Evolutionary conservation across 139 green algal genomes (phyloP).

Genomic region (Asterochloris erici): DNA sequence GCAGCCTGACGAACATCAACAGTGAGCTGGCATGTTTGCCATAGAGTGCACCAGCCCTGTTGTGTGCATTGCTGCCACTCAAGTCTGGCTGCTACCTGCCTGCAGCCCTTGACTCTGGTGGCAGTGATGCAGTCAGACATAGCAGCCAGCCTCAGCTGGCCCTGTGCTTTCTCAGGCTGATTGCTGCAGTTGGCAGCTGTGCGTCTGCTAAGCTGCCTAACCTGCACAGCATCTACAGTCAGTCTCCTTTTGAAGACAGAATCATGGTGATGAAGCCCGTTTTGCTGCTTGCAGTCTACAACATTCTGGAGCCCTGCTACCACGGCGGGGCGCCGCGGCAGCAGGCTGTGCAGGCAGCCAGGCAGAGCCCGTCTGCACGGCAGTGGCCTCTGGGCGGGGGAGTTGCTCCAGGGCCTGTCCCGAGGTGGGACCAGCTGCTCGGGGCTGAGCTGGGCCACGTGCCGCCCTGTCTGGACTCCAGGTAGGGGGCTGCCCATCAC

Average conservation of each 20-base stretch:
- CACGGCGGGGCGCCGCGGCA: slow-evolving; percentile 25
- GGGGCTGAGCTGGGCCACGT: slow-evolving; percentile 30
- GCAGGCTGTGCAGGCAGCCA: slow-evolving; percentile 11
- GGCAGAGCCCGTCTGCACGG: slow-evolving; percentile 3
- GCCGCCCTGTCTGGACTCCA: slow-evolving; percentile 48
- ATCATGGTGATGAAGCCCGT: too few species aligned
- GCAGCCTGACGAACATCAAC: slow-evolving; percentile 22
- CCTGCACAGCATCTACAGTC: too few species aligned
- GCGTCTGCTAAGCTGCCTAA: too few species aligned
- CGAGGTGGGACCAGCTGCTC: slow-evolving; percentile 41
- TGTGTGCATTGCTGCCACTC: too few species aligned
- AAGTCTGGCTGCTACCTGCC: too few species aligned
- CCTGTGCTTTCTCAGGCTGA: too few species aligned
- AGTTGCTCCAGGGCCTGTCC: slow-evolving; percentile 23
- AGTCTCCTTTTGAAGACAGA: too few species aligned
- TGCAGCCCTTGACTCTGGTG: too few species aligned
- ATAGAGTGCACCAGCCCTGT: too few species aligned
- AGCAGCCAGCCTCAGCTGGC: too few species aligned
- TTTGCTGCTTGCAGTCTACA: slow-evolving; percentile 36
- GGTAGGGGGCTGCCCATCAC: slow-evolving; percentile 11
- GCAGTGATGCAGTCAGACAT: too few species aligned
- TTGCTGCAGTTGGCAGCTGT: too few species aligned
- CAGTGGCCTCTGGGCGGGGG: slow-evolving; percentile 49
- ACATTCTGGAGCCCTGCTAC: slow-evolving; percentile 58
- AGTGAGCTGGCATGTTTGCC: slow-evolving; percentile 10